A percentile compares a stretch with the other conserved stretches of the same genome.
These are phyloP conservation scores for Phyllosticta capitalensis DNA, from an alignment of 2,329 filamentous ascomycete species.

Conservation along the genomic window DNA sequence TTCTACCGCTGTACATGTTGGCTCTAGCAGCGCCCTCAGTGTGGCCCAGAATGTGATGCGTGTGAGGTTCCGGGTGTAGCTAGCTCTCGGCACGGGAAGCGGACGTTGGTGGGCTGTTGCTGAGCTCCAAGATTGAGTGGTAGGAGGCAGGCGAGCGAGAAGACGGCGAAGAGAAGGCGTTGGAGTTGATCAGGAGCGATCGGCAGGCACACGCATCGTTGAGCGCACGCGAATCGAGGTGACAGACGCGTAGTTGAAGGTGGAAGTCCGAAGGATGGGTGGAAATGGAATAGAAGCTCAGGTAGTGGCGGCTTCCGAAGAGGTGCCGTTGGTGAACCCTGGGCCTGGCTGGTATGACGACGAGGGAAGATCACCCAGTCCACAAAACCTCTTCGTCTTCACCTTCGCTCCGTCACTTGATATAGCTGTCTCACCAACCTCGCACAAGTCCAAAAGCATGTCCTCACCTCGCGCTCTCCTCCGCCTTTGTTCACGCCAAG, in stretches of 20 bases:
- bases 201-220: background rate
- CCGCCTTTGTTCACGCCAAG: constrained; percentile 15
- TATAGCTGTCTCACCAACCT: background rate
- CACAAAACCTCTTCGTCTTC: background rate
- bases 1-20: constrained; percentile 6
- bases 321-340: background rate
- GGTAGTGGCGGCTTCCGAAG: background rate
- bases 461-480: constrained; percentile 17
- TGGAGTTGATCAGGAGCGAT: background rate
- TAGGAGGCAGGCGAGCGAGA: background rate
- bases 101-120: background rate
- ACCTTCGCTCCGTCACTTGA: background rate
- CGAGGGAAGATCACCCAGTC: constrained; percentile 1
- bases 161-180: background rate
- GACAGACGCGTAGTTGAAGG: background rate
- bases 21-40: background rate
- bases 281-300: background rate
- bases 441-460: constrained; percentile 16
- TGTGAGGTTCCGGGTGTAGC: background rate
- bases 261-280: background rate
- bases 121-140: background rate
- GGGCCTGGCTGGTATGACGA: background rate
- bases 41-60: background rate
- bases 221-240: background rate
- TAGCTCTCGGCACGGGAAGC: background rate